These are phyloP conservation scores for Cordia subcordata DNA, from an alignment of 257 asterid species.

Conservation along the genomic window DNA sequence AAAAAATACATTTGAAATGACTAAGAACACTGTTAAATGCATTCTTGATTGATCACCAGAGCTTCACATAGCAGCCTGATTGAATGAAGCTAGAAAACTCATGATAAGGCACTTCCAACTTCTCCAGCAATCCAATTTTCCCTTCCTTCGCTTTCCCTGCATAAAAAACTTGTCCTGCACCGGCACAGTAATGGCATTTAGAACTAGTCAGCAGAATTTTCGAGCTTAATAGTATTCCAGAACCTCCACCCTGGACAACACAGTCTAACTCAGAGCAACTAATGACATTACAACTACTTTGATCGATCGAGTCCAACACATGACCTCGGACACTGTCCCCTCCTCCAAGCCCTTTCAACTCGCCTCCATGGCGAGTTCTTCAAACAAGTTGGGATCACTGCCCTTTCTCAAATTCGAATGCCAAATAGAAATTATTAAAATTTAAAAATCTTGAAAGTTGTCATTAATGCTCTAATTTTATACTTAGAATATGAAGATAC, in stretches of 20 bases:
- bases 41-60: not conserved
- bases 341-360: constrained; percentile 3
- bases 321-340: constrained; percentile 4
- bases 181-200: not conserved
- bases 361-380: no score
- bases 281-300: not conserved
- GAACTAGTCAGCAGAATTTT: not conserved
- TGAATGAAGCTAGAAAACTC: constrained; percentile 8
- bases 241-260: not conserved
- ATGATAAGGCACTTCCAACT: not conserved
- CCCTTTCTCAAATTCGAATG: no score
- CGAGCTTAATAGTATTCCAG: not conserved
- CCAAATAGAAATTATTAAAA: no score
- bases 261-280: constrained; percentile 4
- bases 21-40: no score
- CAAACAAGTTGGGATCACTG: no score
- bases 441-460: no score
- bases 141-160: not conserved
- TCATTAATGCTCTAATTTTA: no score
- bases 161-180: not conserved
- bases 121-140: not conserved
- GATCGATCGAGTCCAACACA: constrained; percentile 9
- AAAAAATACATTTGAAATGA: no score
- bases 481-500: no score
- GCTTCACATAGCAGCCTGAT: constrained; percentile 8